phyloP scores from a whole-genome alignment of 352 stramenopile genomes.

The Lagenidium giganteum region DNA sequence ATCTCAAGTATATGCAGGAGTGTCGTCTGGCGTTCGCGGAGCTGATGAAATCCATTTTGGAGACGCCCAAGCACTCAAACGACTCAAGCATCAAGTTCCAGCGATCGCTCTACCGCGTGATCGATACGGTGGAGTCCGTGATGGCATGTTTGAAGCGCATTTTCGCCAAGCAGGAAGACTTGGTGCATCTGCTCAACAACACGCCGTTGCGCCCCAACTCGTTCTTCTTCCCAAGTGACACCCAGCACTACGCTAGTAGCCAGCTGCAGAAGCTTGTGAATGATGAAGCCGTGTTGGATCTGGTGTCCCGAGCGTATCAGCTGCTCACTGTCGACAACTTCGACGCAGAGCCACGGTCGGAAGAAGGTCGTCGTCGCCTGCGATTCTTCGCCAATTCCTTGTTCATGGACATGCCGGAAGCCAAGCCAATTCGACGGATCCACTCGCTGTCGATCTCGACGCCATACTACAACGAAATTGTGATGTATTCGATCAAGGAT shows the following conservation, averaged over 20 bases:
- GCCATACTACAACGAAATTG: slow-evolving; percentile 89
- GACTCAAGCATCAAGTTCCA: slow-evolving; percentile 88
- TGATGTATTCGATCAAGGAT: slow-evolving; percentile 88
- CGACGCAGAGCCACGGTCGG: slow-evolving; percentile 80
- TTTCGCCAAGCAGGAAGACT: slow-evolving; percentile 76
- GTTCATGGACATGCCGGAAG: slow-evolving; percentile 89
- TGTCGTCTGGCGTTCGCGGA: slow-evolving; percentile 63
- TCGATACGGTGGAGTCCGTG: slow-evolving; percentile 77
- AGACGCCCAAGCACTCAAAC: slow-evolving; percentile 68
- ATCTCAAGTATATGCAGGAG: slow-evolving; percentile 73
- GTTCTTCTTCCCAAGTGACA: slow-evolving; percentile 86
- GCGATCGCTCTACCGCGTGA: slow-evolving; percentile 76
- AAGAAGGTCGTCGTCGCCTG: slow-evolving; percentile 78
- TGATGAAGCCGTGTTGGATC: slow-evolving; percentile 75
- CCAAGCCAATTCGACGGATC: slow-evolving; percentile 82
- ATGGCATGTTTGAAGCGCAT: slow-evolving; percentile 84
- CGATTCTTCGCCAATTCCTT: slow-evolving; percentile 87
- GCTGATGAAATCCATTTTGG: slow-evolving; percentile 82
- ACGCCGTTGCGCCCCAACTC: slow-evolving; percentile 82
- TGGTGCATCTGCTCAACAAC: slow-evolving; percentile 81
- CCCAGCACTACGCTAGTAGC: slow-evolving; percentile 76
- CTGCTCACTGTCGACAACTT: slow-evolving; percentile 88
- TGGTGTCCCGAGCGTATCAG: slow-evolving; percentile 82
- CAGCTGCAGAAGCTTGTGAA: slow-evolving; percentile 81
- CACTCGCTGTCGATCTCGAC: slow-evolving; percentile 77